Percentiles rank a stretch among this genome's conserved stretches.
Conservation (phyloP, 2,329 filamentous ascomycete species). For the Aulographum hederae region DNA sequence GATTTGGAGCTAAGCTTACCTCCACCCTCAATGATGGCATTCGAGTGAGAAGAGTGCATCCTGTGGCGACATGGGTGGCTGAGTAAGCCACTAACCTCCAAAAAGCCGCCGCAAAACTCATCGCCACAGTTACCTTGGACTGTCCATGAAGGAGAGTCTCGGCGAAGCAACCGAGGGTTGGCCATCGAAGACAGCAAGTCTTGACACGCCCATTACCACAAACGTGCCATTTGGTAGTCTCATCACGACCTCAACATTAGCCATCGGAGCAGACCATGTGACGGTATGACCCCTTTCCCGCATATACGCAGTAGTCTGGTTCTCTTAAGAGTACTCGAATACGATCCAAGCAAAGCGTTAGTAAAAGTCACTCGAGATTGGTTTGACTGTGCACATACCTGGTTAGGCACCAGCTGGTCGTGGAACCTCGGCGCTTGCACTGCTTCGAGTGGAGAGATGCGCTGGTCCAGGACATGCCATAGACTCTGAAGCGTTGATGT, state of each 20-base stretch:
- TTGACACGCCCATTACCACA: constrained; percentile 57
- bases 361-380: too few relatives aligned
- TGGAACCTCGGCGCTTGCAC: constrained; percentile 53
- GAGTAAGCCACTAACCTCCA: too few relatives aligned
- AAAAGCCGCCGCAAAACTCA: too few relatives aligned
- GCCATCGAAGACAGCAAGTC: constrained; percentile 3
- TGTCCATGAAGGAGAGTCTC: too few relatives aligned
- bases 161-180: too few relatives aligned
- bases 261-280: constrained; percentile 46
- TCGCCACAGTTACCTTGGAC: too few relatives aligned
- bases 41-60: too few relatives aligned
- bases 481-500: constrained; percentile 59
- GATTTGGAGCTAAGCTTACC: too few relatives aligned
- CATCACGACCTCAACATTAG: constrained; percentile 53
- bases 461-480: constrained; percentile 55
- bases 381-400: too few relatives aligned
- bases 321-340: constrained; percentile 57
- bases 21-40: too few relatives aligned
- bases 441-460: constrained; percentile 35
- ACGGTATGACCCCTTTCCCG: constrained; percentile 47
- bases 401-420: constrained; percentile 63
- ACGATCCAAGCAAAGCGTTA: too few relatives aligned
- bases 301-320: constrained; percentile 45
- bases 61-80: too few relatives aligned
- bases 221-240: constrained; percentile 47